Evolutionary conservation across 768 basidiomycete genomes (phyloP).

Genomic region (Dioszegia hungarica): DNA sequence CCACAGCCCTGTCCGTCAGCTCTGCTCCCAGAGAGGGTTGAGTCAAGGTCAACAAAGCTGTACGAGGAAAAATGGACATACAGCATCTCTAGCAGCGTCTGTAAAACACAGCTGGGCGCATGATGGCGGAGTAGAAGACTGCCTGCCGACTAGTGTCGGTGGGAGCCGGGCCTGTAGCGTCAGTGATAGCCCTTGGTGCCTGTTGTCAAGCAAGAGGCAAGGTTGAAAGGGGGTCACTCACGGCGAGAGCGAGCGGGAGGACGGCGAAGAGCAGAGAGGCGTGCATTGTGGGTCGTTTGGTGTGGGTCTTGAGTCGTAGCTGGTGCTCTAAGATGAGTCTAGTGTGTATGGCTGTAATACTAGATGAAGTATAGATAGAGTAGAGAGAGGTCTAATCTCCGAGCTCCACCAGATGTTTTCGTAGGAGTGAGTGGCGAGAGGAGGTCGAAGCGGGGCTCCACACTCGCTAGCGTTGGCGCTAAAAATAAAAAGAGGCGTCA

Average conservation of each 20-base stretch:
- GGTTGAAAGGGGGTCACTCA: not conserved
- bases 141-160: not conserved
- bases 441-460: too few relatives aligned
- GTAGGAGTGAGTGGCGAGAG: too few relatives aligned
- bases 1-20: conserved; percentile 9
- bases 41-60: too few relatives aligned
- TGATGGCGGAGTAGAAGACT: not conserved
- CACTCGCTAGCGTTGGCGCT: too few relatives aligned
- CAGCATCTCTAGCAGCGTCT: not conserved
- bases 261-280: conserved; percentile 2
- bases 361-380: too few relatives aligned
- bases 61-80: not conserved
- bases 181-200: too few relatives aligned
- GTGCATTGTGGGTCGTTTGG: not conserved
- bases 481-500: too few relatives aligned
- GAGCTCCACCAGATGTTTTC: too few relatives aligned
- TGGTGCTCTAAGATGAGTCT: too few relatives aligned
- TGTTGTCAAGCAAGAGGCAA: not conserved
- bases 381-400: too few relatives aligned
- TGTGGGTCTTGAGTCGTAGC: not conserved
- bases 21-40: not conserved
- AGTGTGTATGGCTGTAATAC: too few relatives aligned
- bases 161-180: not conserved
- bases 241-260: conserved; percentile 6
- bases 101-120: conserved; percentile 5